These are phyloP conservation scores for Tuber indicum DNA, from an alignment of 495 filamentous ascomycete genomes.

Conservation along the genomic window DNA sequence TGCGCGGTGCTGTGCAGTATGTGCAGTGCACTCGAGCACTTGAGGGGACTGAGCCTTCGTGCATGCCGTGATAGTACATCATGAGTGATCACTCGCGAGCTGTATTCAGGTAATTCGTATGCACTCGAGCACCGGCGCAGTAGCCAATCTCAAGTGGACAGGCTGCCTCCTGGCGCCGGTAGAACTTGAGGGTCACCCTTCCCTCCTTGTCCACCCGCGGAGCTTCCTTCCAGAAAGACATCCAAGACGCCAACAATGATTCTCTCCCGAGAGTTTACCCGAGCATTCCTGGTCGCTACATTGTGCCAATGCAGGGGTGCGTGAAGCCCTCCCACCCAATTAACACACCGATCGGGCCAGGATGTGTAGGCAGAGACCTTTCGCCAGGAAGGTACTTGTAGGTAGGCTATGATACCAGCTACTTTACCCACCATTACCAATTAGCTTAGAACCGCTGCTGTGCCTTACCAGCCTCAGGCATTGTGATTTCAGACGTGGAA, in stretches of 20 bases:
- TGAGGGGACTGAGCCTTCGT: not conserved
- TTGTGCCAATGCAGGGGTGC: not conserved
- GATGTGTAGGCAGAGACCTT: not conserved
- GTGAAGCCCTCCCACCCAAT: not conserved
- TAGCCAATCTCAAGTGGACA: not conserved
- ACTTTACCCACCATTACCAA: not conserved
- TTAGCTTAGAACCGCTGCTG: not conserved
- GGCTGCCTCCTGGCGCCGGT: not conserved
- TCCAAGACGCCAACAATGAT: not conserved
- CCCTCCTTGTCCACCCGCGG: not conserved
- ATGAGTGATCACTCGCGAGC: not conserved
- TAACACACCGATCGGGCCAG: not conserved
- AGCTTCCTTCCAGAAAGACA: not conserved
- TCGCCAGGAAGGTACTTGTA: not conserved
- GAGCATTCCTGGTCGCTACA: not conserved
- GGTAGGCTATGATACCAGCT: not conserved
- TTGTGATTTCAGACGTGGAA: not conserved
- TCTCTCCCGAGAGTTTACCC: not conserved
- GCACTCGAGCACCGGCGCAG: not conserved
- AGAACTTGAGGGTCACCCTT: not conserved
- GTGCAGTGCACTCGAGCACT: not conserved
- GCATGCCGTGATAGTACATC: not conserved
- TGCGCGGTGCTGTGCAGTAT: not conserved
- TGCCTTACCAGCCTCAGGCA: not conserved
- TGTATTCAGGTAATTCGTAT: not conserved